Evolutionary conservation across 2,329 filamentous ascomycete species (phyloP), one percentile per base, ranked within the genome.

Genomic region (Nothopassalora personata): DNA sequence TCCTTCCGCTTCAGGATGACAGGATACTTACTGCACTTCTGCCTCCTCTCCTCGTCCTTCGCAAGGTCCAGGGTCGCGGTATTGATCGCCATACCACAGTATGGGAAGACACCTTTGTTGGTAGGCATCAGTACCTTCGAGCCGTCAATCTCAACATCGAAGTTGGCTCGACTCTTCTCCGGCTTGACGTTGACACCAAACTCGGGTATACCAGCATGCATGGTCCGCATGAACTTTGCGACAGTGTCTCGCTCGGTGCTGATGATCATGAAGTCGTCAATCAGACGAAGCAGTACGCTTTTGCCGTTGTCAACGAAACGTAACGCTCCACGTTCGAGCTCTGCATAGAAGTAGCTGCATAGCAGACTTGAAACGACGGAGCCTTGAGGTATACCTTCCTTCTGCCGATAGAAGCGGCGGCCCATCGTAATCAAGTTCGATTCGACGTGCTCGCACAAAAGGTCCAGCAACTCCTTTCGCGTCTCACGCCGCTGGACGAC

Each of bases 331-430:
- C 75, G 75, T 73, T 99, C 94, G 1, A 97, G 82, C 62, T 94
- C 86, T 5, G 90, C 92, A 71, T 99, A 99, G 73, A 97, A 97
- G 75, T 96, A 93, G 74, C 91, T 97, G 79, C 94, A 97, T 5
- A 99, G 80, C 45, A 91, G 80, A 47, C 88, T 89, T 0, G 92
- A 97, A 5, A 99, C 72, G 1, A 97, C 83, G 0, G 92, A 97
- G 7, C 94, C 94, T 73, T 99, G 94, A 0, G 94, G 92, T 43
- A 99, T 97, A 13, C 94, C 94, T 23, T 82, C 79, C 72, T 86
- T 93, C 72, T 99, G 94, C 27, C 90, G 84, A 72, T 94, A 97
- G 72, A 86, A 91, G 66, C 87, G 90, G 75, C 91, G 93, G 51
- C 91, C 92, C 43, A 97, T 87, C 70, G 89, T 91, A 69, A 99